Percentiles rank a stretch among this genome's conserved stretches.
These are phyloP conservation scores for Arachis monticola DNA, from an alignment of 331 rosid species.

Conservation along the genomic window DNA sequence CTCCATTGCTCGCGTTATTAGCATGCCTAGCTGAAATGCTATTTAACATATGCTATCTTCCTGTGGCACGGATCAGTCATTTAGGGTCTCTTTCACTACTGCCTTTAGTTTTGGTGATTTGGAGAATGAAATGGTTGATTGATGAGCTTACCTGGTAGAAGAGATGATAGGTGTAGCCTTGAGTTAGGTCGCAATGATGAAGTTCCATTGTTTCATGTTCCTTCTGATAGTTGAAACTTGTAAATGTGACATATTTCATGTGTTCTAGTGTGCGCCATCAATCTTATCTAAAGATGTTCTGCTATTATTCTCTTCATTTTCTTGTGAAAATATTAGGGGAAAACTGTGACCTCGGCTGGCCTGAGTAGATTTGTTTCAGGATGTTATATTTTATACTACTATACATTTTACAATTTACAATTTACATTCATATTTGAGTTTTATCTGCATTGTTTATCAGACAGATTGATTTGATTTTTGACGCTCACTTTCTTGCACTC, in stretches of 20 bases:
- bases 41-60: not conserved
- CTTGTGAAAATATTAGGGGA: not conserved
- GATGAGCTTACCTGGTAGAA: not conserved
- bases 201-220: not conserved
- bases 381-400: not conserved
- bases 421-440: not conserved
- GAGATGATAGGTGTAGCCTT: not conserved
- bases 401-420: no score
- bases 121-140: constrained; percentile 4
- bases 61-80: constrained; percentile 7
- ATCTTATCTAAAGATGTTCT: not conserved
- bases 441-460: constrained; percentile 8
- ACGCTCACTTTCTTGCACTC: constrained; percentile 31
- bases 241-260: not conserved
- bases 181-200: not conserved
- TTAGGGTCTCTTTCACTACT: constrained; percentile 10
- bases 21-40: not conserved
- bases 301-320: not conserved
- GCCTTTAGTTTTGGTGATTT: constrained; percentile 18
- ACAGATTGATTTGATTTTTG: constrained; percentile 29
- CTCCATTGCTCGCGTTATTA: not conserved
- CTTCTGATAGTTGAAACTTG: not conserved
- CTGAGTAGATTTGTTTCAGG: constrained; percentile 9
- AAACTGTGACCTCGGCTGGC: not conserved
- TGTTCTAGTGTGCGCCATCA: not conserved